A percentile compares a stretch with the other conserved stretches of the same genome.
These are phyloP conservation scores for Macrolepiota dolichaula DNA, from an alignment of 768 basidiomycete species.

Conservation along the genomic window DNA sequence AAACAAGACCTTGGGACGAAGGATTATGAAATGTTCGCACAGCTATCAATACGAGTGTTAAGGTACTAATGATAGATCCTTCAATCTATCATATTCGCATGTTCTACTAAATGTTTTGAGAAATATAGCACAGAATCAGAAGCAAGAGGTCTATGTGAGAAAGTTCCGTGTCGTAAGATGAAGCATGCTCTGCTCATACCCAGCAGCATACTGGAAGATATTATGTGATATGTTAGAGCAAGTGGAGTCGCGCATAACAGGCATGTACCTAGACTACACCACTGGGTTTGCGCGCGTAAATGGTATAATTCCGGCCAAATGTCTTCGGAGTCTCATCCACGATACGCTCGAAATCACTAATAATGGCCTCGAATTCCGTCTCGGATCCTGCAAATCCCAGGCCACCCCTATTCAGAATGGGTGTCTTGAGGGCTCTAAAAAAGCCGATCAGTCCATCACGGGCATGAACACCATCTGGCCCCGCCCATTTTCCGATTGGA, in stretches of 20 bases:
- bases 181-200: too few species aligned
- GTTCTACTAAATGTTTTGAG: too few species aligned
- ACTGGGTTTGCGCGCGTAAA: constrained; percentile 15
- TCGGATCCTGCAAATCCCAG: constrained; percentile 8
- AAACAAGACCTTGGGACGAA: too few species aligned
- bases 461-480: constrained; percentile 7
- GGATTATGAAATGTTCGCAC: too few species aligned
- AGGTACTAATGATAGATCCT: too few species aligned
- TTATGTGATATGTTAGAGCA: background rate
- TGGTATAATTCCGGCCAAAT: constrained; percentile 15
- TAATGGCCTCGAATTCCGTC: constrained; percentile 10
- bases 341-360: constrained; percentile 13
- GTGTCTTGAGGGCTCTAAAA: constrained; percentile 9
- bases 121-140: too few species aligned
- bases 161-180: too few species aligned
- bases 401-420: constrained; percentile 9
- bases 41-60: too few species aligned
- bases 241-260: background rate
- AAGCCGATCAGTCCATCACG: constrained; percentile 9
- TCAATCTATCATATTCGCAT: too few species aligned
- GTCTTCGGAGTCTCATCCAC: constrained; percentile 18
- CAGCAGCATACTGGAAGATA: background rate
- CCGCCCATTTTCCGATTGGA: constrained; percentile 16
- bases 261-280: background rate
- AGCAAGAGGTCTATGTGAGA: too few species aligned